Evolutionary conservation across 805 yeast species (phyloP).

Genomic region (Candida namnaoensis): DNA sequence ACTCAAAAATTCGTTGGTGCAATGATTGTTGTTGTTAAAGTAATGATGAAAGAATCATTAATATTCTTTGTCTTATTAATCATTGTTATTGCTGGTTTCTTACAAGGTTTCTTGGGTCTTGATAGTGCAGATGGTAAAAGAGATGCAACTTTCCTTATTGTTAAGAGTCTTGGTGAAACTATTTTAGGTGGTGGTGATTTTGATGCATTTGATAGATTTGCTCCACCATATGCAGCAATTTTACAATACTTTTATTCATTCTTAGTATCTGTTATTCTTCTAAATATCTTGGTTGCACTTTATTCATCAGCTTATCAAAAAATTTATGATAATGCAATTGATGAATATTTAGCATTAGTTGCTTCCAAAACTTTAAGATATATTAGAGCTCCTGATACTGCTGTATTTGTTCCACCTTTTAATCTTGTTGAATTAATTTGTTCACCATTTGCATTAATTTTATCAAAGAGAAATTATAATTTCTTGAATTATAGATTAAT

Average conservation of each 20-base stretch:
- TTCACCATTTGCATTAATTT: slow-evolving; percentile 34
- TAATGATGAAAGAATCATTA: slow-evolving; percentile 83
- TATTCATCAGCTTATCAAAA: slow-evolving; percentile 78
- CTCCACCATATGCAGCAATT: slow-evolving; percentile 80
- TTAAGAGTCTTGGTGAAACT: slow-evolving; percentile 59
- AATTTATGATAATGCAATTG: slow-evolving; percentile 74
- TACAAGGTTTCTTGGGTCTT: slow-evolving; percentile 81
- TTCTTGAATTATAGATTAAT: slow-evolving; percentile 46
- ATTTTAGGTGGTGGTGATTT: slow-evolving; percentile 72
- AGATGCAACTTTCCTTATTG: slow-evolving; percentile 60
- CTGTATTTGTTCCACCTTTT: slow-evolving; percentile 79
- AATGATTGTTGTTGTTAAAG: slow-evolving; percentile 76
- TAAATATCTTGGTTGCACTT: slow-evolving; percentile 79
- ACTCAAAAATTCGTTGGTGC: slow-evolving; percentile 80
- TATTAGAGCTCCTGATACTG: slow-evolving; percentile 82
- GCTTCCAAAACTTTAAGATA: slow-evolving; percentile 79
- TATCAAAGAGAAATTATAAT: slow-evolving; percentile 23
- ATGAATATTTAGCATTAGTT: slow-evolving; percentile 77
- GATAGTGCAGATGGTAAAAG: slow-evolving; percentile 83
- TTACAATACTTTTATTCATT: slow-evolving; percentile 74
- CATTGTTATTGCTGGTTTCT: slow-evolving; percentile 68
- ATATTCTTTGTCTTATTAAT: slow-evolving; percentile 68
- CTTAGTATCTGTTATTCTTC: slow-evolving; percentile 62
- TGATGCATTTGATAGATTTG: slow-evolving; percentile 58
- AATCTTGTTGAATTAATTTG: slow-evolving; percentile 60